Percentiles rank a stretch among this genome's conserved stretches.
Conservation (phyloP, 108 stramenopile genomes). For the Nannochloropsis oceanica region DNA sequence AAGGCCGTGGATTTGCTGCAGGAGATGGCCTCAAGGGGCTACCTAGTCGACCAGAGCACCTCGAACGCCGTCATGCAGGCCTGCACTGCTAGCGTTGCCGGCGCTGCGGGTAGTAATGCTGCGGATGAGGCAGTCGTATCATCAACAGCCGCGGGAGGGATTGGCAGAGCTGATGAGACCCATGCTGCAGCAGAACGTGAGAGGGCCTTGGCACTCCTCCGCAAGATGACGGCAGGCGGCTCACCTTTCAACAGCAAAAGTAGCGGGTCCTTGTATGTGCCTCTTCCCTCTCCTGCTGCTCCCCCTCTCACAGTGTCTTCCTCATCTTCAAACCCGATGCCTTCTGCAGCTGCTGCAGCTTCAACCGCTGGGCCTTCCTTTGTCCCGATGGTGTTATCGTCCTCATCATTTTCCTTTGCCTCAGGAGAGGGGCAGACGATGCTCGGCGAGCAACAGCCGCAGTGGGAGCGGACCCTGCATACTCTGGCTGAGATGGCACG, state of each 20-base stretch:
- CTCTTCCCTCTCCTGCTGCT: background rate
- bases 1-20: constrained; percentile 14
- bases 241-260: background rate
- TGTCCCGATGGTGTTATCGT: too few species aligned
- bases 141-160: too few species aligned
- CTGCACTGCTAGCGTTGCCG: background rate
- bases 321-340: background rate
- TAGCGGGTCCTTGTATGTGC: background rate
- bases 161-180: too few species aligned
- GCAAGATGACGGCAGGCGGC: background rate
- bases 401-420: background rate
- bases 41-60: background rate
- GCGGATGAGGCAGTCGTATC: background rate
- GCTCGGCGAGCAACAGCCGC: constrained; percentile 6
- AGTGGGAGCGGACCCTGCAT: constrained; percentile 13
- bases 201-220: background rate
- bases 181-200: background rate
- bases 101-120: background rate
- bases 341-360: background rate
- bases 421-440: background rate
- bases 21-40: constrained; percentile 3
- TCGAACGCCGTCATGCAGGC: background rate
- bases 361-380: too few species aligned
- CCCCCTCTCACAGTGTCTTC: background rate
- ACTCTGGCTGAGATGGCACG: background rate